Percentiles rank a stretch among this genome's conserved stretches.
These are phyloP conservation scores for Metarhizium guizhouense DNA, from an alignment of 2,329 filamentous ascomycete genomes.

Conservation along the genomic window DNA sequence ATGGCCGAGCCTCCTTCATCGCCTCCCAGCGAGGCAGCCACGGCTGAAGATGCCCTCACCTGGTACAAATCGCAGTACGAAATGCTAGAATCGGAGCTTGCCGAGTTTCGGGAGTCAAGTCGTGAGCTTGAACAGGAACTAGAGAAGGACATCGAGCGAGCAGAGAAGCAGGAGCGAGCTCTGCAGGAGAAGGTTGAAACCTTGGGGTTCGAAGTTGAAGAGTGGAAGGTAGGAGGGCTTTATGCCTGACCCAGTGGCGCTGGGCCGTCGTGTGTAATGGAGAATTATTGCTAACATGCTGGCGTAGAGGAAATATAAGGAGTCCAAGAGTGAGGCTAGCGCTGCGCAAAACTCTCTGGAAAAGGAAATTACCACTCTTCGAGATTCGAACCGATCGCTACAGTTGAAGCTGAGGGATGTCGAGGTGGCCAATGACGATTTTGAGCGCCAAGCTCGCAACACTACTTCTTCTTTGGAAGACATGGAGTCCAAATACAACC, in stretches of 20 bases:
- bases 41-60: constrained; percentile 65
- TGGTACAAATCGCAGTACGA: constrained; percentile 98
- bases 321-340: constrained; percentile 83
- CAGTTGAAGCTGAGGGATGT: constrained; percentile 84
- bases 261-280: too few relatives aligned
- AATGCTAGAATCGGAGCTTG: constrained; percentile 79
- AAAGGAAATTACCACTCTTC: constrained; percentile 89
- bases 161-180: constrained; percentile 83
- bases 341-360: constrained; percentile 77
- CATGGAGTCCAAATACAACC: constrained; percentile 93
- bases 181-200: constrained; percentile 82
- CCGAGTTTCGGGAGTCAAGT: constrained; percentile 89
- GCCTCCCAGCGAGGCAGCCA: constrained; percentile 45
- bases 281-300: constrained; percentile 3
- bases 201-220: constrained; percentile 81
- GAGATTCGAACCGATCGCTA: constrained; percentile 73
- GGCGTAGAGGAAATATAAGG: constrained; percentile 81
- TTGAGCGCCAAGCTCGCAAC: constrained; percentile 90
- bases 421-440: constrained; percentile 97
- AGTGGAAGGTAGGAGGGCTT: constrained; percentile 75
- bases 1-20: constrained; percentile 57
- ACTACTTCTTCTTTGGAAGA: constrained; percentile 95
- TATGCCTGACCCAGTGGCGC: too few relatives aligned
- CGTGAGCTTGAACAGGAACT: constrained; percentile 89
- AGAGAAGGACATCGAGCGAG: constrained; percentile 91